Percentiles rank a stretch among this genome's conserved stretches.
Evolutionary conservation across 805 yeast genomes (phyloP).

Genomic region (Candida tallmaniae): DNA sequence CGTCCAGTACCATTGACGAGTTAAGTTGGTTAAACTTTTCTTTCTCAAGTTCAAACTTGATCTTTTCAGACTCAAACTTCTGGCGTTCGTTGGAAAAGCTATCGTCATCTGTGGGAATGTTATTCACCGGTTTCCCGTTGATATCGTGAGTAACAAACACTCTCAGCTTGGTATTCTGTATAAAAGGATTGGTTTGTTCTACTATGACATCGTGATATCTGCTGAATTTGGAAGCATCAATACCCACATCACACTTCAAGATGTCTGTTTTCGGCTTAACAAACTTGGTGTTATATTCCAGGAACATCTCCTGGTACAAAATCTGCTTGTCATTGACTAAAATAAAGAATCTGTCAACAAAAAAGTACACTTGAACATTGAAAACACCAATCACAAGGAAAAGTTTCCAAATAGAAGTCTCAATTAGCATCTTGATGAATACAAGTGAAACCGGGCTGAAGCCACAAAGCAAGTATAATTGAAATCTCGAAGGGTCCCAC

Average conservation of each 20-base stretch:
- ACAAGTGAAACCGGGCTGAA: constrained; percentile 57
- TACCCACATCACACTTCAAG: constrained; percentile 52
- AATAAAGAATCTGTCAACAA: constrained; percentile 44
- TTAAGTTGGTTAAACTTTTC: constrained; percentile 11
- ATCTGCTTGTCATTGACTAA: constrained; percentile 56
- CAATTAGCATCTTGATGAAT: constrained; percentile 32
- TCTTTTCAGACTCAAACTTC: constrained; percentile 11
- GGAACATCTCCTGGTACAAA: constrained; percentile 53
- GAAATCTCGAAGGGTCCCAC: constrained; percentile 66
- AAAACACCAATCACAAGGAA: constrained; percentile 19
- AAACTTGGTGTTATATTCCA: constrained; percentile 59
- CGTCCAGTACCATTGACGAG: constrained; percentile 8
- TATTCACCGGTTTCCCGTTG: constrained; percentile 29
- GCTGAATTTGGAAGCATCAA: constrained; percentile 51
- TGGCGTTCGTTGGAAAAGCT: constrained; percentile 11
- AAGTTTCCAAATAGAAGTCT: constrained; percentile 27
- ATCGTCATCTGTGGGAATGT: constrained; percentile 4
- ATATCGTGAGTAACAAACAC: constrained; percentile 51
- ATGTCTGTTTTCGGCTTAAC: constrained; percentile 55
- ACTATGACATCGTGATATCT: constrained; percentile 12
- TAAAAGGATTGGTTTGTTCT: constrained; percentile 22
- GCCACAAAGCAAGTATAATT: constrained; percentile 44
- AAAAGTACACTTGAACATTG: constrained; percentile 28
- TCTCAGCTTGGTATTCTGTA: constrained; percentile 28
- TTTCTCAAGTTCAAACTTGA: constrained; percentile 12